phyloP scores from a whole-genome alignment of 2,329 filamentous ascomycete species.

The Colletotrichum neosansevieriae region DNA sequence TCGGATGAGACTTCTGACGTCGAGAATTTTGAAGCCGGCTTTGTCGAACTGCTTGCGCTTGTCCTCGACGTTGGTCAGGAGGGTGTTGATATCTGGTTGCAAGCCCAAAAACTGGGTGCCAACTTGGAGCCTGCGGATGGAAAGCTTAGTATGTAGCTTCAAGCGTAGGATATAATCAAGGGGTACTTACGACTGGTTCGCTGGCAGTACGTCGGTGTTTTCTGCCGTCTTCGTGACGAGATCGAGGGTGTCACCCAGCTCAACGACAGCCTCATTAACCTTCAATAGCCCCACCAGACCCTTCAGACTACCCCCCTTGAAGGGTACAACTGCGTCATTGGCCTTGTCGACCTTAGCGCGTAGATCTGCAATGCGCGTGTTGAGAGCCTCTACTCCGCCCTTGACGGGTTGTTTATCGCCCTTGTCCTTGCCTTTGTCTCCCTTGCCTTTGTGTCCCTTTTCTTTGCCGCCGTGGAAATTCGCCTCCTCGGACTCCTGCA shows the following conservation, averaged over 20 bases:
- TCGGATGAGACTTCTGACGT: constrained; percentile 33
- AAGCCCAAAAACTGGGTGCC: constrained; percentile 16
- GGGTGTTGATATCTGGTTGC: constrained; percentile 25
- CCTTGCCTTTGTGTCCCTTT: background rate
- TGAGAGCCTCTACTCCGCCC: constrained; percentile 11
- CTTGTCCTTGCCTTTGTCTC: constrained; percentile 29
- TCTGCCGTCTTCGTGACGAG: constrained; percentile 4
- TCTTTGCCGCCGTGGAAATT: background rate
- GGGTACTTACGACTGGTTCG: constrained; percentile 24
- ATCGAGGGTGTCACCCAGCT: constrained; percentile 23
- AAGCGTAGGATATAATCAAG: no score
- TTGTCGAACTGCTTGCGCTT: constrained; percentile 37
- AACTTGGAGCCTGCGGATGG: background rate
- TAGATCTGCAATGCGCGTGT: constrained; percentile 17
- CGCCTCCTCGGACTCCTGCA: background rate
- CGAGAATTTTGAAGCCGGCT: constrained; percentile 33
- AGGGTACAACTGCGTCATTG: constrained; percentile 26
- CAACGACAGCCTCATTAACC: constrained; percentile 30
- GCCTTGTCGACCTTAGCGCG: constrained; percentile 7
- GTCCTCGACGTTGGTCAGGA: constrained; percentile 10
- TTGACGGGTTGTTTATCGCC: constrained; percentile 6
- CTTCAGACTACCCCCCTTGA: constrained; percentile 23
- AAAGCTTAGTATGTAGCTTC: background rate
- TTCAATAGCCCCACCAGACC: constrained; percentile 31
- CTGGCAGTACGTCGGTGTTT: constrained; percentile 14